Evolutionary conservation across 2,329 filamentous ascomycete species (phyloP).

Genomic region (Apiospora rasikravindrae): DNA sequence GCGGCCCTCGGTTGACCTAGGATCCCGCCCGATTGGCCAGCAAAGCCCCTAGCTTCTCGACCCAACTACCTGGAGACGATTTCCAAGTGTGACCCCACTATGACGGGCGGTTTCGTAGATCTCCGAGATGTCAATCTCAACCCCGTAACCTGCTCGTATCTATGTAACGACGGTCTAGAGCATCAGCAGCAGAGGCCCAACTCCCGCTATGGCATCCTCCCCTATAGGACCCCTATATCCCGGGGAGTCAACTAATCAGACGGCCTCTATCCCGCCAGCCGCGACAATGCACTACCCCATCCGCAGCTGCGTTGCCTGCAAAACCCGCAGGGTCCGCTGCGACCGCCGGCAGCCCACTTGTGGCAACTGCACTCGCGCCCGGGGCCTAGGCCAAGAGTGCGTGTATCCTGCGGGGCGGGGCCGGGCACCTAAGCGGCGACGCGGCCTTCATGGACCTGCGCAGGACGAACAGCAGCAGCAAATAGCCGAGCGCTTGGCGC

Average conservation of each 20-base stretch:
- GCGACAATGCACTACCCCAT: not conserved
- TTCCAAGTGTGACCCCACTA: not conserved
- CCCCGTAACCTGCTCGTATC: not conserved
- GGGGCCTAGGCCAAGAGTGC: not conserved
- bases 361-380: not conserved
- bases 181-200: not conserved
- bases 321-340: not conserved
- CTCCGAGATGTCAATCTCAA: not conserved
- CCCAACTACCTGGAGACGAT: not conserved
- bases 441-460: not conserved
- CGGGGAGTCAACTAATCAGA: not conserved
- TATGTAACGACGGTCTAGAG: not conserved
- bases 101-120: not conserved
- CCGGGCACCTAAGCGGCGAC: constrained; percentile 2
- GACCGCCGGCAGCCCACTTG: constrained; percentile 1
- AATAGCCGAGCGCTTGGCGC: not conserved
- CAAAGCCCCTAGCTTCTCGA: not conserved
- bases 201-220: not conserved
- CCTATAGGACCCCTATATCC: not conserved
- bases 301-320: not conserved
- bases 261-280: not conserved
- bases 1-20: not conserved
- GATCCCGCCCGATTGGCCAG: not conserved
- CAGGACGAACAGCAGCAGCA: not conserved
- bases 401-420: not conserved